Evolutionary conservation across 179 eudicot species (phyloP).

Genomic region (Spergularia azorica): DNA sequence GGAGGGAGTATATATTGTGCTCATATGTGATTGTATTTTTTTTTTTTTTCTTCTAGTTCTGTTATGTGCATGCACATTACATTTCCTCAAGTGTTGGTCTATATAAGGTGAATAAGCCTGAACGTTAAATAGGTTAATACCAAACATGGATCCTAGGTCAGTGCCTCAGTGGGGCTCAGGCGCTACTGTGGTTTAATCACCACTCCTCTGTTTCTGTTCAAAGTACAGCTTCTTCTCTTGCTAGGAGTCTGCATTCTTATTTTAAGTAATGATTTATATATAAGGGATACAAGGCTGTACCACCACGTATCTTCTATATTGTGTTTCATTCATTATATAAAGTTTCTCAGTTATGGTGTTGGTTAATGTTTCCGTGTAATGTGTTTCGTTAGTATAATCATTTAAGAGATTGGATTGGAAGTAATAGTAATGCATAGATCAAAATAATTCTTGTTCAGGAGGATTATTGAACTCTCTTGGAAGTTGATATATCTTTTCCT

Average conservation of each 20-base stretch:
- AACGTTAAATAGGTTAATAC: too few species aligned
- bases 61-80: too few species aligned
- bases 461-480: slow-evolving; percentile 75
- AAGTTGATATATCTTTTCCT: slow-evolving; percentile 59
- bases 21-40: too few species aligned
- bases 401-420: slow-evolving; percentile 2
- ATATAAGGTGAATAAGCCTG: too few species aligned
- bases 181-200: neutral
- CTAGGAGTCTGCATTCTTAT: neutral
- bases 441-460: slow-evolving; percentile 77
- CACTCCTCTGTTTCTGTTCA: neutral
- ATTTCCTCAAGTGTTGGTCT: too few species aligned
- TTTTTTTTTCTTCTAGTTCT: neutral
- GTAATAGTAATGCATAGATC: slow-evolving; percentile 54
- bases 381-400: slow-evolving; percentile 4
- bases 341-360: neutral
- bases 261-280: neutral
- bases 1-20: too few species aligned
- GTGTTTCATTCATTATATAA: neutral
- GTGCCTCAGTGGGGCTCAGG: too few species aligned
- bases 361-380: neutral
- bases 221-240: neutral
- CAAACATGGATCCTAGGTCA: neutral
- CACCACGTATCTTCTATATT: neutral
- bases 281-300: neutral